Evolutionary conservation across 2,329 filamentous ascomycete species (phyloP).

Genomic region (Curvularia sp.): DNA sequence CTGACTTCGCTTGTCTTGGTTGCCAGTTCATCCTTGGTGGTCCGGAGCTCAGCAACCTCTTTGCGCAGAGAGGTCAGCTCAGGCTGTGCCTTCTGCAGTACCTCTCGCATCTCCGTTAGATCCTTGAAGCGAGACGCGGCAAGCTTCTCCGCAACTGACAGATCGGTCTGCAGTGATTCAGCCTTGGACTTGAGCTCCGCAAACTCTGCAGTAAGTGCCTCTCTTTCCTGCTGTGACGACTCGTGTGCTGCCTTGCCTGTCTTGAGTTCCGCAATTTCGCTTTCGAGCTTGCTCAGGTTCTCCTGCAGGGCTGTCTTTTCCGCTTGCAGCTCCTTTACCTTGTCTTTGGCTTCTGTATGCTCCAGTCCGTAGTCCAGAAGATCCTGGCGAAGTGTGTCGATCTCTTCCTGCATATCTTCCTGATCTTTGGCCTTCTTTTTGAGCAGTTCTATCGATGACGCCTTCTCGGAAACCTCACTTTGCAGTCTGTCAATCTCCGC

Average conservation of each 20-base stretch:
- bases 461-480: conserved; percentile 59
- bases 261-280: conserved; percentile 68
- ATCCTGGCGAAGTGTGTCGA: conserved; percentile 82
- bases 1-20: conserved; percentile 69
- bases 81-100: conserved; percentile 83
- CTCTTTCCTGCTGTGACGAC: conserved; percentile 60
- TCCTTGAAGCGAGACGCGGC: conserved; percentile 90
- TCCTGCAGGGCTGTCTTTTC: conserved; percentile 72
- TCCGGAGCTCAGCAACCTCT: conserved; percentile 77
- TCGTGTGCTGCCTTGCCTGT: conserved; percentile 56
- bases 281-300: conserved; percentile 72
- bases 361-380: conserved; percentile 80
- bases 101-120: conserved; percentile 77
- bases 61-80: conserved; percentile 80
- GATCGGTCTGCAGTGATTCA: conserved; percentile 76
- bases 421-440: conserved; percentile 75
- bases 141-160: conserved; percentile 84
- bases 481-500: conserved; percentile 43
- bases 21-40: conserved; percentile 75
- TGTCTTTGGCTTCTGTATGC: conserved; percentile 82
- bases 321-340: conserved; percentile 70
- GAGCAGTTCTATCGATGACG: conserved; percentile 74
- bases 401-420: conserved; percentile 82
- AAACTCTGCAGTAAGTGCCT: conserved; percentile 68
- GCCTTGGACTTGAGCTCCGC: conserved; percentile 75